These are phyloP conservation scores for Dendrobium catenatum DNA, from an alignment of 106 monocot species.

Conservation along the genomic window DNA sequence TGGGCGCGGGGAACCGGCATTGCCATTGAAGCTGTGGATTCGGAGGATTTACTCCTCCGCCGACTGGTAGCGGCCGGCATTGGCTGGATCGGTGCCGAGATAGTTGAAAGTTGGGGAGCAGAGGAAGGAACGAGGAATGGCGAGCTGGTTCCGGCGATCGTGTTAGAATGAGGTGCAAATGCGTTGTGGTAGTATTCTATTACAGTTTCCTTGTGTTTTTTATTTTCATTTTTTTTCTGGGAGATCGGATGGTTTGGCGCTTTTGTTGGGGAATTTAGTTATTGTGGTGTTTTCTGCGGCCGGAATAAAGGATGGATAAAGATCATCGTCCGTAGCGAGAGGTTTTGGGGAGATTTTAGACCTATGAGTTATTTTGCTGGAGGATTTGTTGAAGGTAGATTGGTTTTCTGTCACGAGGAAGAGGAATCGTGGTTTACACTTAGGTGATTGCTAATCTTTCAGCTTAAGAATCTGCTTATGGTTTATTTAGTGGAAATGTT, in stretches of 20 bases:
- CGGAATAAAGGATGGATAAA: not conserved
- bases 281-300: not conserved
- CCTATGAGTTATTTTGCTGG: not conserved
- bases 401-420: not conserved
- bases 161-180: slow-evolving; percentile 4
- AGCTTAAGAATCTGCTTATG: not conserved
- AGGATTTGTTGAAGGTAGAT: not conserved
- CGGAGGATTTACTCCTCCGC: not conserved
- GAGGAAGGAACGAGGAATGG: not conserved
- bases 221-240: not conserved
- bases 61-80: not conserved
- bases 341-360: not conserved
- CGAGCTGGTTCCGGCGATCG: not conserved
- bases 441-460: not conserved
- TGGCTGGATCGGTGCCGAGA: not conserved
- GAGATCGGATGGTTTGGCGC: not conserved
- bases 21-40: not conserved
- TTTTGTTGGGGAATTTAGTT: not conserved
- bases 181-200: not conserved
- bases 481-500: not conserved
- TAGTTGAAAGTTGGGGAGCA: not conserved
- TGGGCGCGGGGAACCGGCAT: not conserved
- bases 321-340: not conserved
- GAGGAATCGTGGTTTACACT: not conserved
- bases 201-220: not conserved